Evolutionary conservation across 2,329 filamentous ascomycete species (phyloP), one percentile per base, ranked within the genome.

Genomic region (Ceratocystis lukuohia): DNA sequence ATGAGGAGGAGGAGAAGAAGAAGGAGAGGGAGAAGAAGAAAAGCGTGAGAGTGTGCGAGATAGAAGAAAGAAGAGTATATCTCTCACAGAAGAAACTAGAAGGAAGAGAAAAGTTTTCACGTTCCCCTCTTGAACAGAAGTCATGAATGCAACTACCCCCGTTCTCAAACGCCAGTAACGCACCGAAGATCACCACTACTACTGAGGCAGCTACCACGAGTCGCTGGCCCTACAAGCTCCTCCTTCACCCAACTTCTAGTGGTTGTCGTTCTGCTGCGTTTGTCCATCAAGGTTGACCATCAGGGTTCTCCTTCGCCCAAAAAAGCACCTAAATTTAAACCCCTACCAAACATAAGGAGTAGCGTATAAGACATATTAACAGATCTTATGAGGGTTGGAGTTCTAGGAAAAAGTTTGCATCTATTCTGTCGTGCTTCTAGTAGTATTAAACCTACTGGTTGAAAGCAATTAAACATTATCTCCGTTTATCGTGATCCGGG

Each of bases 221-320:
- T 37, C 30, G 7, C 56, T 37, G 56, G 37, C 22, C 25, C 48
- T 53, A 53, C 20, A 22, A 28, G 15, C 48, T 28, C 48, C 10
- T 25, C 5, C 28, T 37, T 59, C 30, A 8, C 17, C 17, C 56
- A 37, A 5, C 28, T 30, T 28, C 28, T 15, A 15, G 15, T 30
- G 56, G 8, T n/a, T n/a, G 28, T 15, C n/a, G 25, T 17, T 59
- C 37, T 17, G 56, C 56, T 59, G 56, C 56, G 56, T 59, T 64
- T 50, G 67, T 17, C 67, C 67, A 68, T 68, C 66, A 68, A 68
- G 66, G 66, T 68, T 68, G 64, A n/a, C 66, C 66, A 68, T 68
- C 67, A 68, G 65, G 67, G 67, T 68, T 66, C 64, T 44, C 41
- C n/a, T 20, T n/a, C 48, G 5, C 48, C 22, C 20, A 15, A 20